Evolutionary conservation across 192 early-diverging fungal species (phyloP).

Genomic region (Podila clonocystis): DNA sequence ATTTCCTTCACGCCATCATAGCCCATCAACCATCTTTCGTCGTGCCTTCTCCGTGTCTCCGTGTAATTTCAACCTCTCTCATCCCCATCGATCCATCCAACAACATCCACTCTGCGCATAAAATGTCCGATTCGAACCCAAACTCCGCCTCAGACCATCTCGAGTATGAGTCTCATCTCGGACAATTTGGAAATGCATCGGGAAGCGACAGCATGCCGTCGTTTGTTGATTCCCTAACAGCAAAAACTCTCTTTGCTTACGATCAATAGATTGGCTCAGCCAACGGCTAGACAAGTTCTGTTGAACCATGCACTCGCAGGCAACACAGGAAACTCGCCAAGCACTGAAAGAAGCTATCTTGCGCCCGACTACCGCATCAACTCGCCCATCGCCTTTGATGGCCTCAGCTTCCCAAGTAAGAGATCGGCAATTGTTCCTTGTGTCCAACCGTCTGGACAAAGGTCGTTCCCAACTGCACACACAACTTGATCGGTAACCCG

Average conservation of each 20-base stretch:
- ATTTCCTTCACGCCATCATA: no score
- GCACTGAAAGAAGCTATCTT: conserved; percentile 26
- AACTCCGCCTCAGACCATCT: no score
- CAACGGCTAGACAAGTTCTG: conserved; percentile 15
- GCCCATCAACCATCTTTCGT: no score
- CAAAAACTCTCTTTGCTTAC: not conserved
- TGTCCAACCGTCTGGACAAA: not conserved
- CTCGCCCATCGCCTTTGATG: conserved; percentile 74
- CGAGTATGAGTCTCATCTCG: no score
- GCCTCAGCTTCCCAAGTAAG: conserved; percentile 88
- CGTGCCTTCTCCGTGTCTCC: no score
- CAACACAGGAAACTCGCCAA: conserved; percentile 34
- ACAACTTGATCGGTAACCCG: no score
- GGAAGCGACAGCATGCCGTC: not conserved
- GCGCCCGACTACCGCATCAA: conserved; percentile 24
- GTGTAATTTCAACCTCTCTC: no score
- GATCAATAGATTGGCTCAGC: conserved; percentile 22
- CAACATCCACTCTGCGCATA: no score
- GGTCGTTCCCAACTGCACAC: no score
- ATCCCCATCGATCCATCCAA: no score
- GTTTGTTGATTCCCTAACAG: not conserved
- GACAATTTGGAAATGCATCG: no score
- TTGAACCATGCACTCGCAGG: conserved; percentile 35
- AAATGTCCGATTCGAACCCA: no score
- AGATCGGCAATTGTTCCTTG: not conserved